These are phyloP conservation scores for Globisporangium ultimum DNA, from an alignment of 352 stramenopile genomes.

Conservation along the genomic window DNA sequence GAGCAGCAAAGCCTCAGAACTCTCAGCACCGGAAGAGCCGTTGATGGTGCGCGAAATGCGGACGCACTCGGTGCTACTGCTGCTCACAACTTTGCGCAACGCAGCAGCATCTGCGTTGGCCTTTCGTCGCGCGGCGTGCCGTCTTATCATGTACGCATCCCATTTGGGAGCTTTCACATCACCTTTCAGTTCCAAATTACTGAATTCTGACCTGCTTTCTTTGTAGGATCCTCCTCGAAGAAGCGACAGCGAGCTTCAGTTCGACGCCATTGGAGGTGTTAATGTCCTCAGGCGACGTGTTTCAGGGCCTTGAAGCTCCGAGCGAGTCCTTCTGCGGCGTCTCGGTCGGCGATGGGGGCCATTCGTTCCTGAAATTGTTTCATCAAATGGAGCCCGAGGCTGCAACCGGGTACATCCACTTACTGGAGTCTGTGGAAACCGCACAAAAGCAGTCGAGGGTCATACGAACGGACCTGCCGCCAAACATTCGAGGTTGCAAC, in stretches of 20 bases:
- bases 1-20: slow-evolving; percentile 6
- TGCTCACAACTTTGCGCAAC: slow-evolving; percentile 50
- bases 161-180: background rate
- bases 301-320: slow-evolving; percentile 22
- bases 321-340: slow-evolving; percentile 32
- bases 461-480: slow-evolving; percentile 31
- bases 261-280: slow-evolving; percentile 30
- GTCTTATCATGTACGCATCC: slow-evolving; percentile 42
- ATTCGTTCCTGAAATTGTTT: slow-evolving; percentile 46
- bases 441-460: slow-evolving; percentile 15
- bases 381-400: slow-evolving; percentile 46
- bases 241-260: slow-evolving; percentile 32
- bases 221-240: slow-evolving; percentile 51
- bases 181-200: no score
- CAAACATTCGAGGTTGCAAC: slow-evolving; percentile 27
- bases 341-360: slow-evolving; percentile 31
- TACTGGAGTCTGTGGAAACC: slow-evolving; percentile 5
- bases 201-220: background rate
- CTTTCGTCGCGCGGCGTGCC: slow-evolving; percentile 36
- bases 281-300: slow-evolving; percentile 27
- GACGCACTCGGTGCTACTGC: slow-evolving; percentile 34
- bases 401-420: slow-evolving; percentile 28
- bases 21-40: slow-evolving; percentile 16
- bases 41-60: slow-evolving; percentile 42
- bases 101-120: slow-evolving; percentile 17